Base-by-base conservation (phyloP, 306 rosid genomes). In the Leucaena leucocephala region DNA sequence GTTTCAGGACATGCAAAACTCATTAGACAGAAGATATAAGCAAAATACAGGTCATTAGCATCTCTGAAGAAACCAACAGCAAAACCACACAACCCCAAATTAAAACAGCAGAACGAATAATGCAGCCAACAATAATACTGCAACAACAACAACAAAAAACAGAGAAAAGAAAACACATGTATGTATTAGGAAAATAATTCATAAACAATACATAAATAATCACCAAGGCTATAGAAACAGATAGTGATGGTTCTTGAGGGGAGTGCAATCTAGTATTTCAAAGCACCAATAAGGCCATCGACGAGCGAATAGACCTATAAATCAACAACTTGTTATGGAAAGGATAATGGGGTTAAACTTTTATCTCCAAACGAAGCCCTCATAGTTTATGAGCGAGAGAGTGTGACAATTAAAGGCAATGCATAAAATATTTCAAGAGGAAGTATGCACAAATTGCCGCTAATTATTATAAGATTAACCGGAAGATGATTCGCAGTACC, bases 391-490 rank as follows among this genome's bases (percentile, higher is more conserved):
- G 16, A 39, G 39, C 48, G 21, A 40, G 43, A 3, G n/a, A n/a
- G 22, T 38, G 36, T 38, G 76, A 68, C 68, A 19, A 16, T 45
- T 15, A 50, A 57, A 55, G 3, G 46, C 46, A 43, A 43, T 9
- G 1, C 52, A 74, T 68, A 64, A 16, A 33, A 76, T 38, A 34
- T 36, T 71, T 75, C 55, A 82, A 68, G 69, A 68, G 64, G 40
- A 72, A 43, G 67, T 11, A 68, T 35, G 71, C 65, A 76, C 70
- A 81, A 35, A 68, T 42, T 75, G 83, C 74, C 46, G 75, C 79
- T 78, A 80, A 44, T 76, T 76, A 66, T 77, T 73, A 68, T 39
- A 45, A 73, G 81, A 63, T 66, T 54, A 76, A 59, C 74, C 19
- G 35, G 46, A 80, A 57, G 57, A 80, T 52, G 39, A 83, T 74